phyloP scores from a whole-genome alignment of 805 yeast species.

The Zygosaccharomyces bailii region DNA sequence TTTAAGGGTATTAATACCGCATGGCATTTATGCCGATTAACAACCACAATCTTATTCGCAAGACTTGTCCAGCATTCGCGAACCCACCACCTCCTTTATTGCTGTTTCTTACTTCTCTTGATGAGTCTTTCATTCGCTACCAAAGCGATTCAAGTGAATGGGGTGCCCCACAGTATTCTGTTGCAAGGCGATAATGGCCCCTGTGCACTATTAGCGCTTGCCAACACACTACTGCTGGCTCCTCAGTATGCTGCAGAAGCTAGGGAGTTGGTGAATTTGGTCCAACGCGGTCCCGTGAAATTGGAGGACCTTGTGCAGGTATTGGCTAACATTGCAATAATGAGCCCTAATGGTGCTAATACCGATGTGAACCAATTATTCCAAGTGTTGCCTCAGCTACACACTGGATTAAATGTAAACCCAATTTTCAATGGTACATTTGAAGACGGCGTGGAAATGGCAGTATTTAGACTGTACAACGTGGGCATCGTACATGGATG shows the following conservation, averaged over 20 bases:
- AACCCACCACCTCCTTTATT: not conserved
- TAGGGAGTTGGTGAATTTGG: conserved; percentile 32
- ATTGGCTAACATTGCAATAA: conserved; percentile 47
- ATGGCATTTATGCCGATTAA: not conserved
- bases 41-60: not conserved
- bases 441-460: conserved; percentile 48
- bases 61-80: not conserved
- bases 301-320: conserved; percentile 45
- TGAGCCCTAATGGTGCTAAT: conserved; percentile 31
- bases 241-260: conserved; percentile 32
- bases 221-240: conserved; percentile 62
- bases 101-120: not conserved
- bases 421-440: conserved; percentile 67
- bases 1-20: conserved; percentile 1
- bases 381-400: conserved; percentile 56
- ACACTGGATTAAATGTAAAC: conserved; percentile 68
- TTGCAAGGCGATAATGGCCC: conserved; percentile 85
- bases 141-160: conserved; percentile 36
- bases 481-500: conserved; percentile 79
- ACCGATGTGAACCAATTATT: conserved; percentile 44
- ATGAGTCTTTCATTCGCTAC: conserved; percentile 26
- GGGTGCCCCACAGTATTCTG: conserved; percentile 46
- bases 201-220: conserved; percentile 76
- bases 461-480: conserved; percentile 56
- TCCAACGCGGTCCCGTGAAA: conserved; percentile 32